Evolutionary conservation across 2,329 filamentous ascomycete species (phyloP).

Genomic region (Sclerotinia nivalis): DNA sequence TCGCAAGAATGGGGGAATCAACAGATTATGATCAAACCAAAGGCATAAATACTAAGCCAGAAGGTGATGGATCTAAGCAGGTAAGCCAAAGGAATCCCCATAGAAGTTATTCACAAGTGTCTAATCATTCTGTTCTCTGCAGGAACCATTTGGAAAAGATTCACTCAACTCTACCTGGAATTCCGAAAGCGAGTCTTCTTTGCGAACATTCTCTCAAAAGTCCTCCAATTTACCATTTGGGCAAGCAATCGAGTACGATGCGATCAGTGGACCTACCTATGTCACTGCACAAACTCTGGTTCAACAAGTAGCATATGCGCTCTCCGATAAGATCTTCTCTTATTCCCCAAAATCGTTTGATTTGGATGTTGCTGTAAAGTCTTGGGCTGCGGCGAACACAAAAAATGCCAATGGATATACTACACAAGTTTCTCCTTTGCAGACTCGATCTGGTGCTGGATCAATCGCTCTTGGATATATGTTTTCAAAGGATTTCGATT

Average conservation of each 20-base stretch:
- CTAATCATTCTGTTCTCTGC: conserved; percentile 17
- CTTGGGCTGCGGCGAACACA: conserved; percentile 70
- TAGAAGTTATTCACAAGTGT: conserved; percentile 23
- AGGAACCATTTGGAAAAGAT: conserved; percentile 37
- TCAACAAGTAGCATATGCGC: conserved; percentile 91
- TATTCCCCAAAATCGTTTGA: conserved; percentile 95
- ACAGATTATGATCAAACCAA: conserved; percentile 33
- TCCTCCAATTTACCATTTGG: conserved; percentile 60
- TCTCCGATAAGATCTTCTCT: conserved; percentile 96
- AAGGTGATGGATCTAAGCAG: conserved; percentile 31
- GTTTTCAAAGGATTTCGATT: conserved; percentile 94
- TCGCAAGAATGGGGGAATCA: conserved; percentile 33
- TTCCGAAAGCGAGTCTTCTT: conserved; percentile 32
- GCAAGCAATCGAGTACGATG: conserved; percentile 53
- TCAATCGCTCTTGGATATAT: conserved; percentile 93
- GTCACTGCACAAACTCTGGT: conserved; percentile 89
- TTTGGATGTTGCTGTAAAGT: conserved; percentile 77
- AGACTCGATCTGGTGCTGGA: conserved; percentile 87
- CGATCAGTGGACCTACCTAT: conserved; percentile 85
- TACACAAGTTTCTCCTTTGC: conserved; percentile 75
- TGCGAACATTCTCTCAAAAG: conserved; percentile 37
- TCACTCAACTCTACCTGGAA: conserved; percentile 40
- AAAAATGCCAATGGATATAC: conserved; percentile 80
- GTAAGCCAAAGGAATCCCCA: conserved; percentile 29
- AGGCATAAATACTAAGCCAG: conserved; percentile 36